Percentiles rank a stretch among this genome's conserved stretches.
phyloP scores from a whole-genome alignment of 2,329 filamentous ascomycete genomes.

The Cercospora brassicicola region DNA sequence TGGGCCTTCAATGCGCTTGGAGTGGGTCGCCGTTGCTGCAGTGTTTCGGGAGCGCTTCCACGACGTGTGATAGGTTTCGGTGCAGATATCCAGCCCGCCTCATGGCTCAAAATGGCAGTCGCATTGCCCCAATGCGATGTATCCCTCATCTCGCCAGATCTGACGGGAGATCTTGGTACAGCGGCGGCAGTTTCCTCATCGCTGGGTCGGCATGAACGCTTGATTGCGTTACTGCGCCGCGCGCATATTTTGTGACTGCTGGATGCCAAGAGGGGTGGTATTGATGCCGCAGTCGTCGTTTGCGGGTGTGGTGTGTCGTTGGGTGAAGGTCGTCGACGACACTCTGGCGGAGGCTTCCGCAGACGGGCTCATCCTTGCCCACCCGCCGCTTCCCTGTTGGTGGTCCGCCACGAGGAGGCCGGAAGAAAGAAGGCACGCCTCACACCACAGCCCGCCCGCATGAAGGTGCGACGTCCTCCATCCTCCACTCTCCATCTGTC shows the following conservation, averaged over 20 bases:
- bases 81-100: neutral
- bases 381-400: neutral
- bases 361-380: neutral
- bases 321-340: neutral
- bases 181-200: neutral
- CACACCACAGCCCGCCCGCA: neutral
- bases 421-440: neutral
- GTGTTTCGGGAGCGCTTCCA: slow-evolving; percentile 10
- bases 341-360: neutral
- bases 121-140: neutral
- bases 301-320: neutral
- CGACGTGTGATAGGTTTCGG: neutral
- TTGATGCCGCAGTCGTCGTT: neutral
- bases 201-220: neutral
- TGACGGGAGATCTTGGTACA: neutral
- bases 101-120: slow-evolving; percentile 10
- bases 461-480: neutral
- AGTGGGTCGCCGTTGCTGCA: neutral
- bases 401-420: neutral
- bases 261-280: neutral
- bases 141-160: neutral
- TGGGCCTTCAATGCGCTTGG: neutral
- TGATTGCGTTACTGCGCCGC: neutral
- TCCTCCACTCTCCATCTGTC: neutral
- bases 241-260: neutral